Conservation (phyloP, 1,284 basidiomycete genomes). For the Psilocybe mexicana region DNA sequence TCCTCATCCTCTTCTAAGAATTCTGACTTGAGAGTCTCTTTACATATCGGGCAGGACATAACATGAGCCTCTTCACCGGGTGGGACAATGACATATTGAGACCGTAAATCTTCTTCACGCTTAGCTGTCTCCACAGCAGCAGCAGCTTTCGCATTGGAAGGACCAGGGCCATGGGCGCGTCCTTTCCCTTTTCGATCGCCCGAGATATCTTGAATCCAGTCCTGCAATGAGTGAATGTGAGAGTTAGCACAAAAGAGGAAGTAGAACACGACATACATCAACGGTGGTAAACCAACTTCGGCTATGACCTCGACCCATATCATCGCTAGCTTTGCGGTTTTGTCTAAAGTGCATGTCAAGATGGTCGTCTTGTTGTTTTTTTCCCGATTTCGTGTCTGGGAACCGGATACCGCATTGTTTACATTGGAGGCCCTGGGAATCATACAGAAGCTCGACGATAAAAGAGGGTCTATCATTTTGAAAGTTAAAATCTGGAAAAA, state of each 20-base stretch:
- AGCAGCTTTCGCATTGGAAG: slow-evolving; percentile 54
- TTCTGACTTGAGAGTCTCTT: slow-evolving; percentile 91
- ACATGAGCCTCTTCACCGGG: slow-evolving; percentile 79
- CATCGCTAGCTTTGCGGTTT: slow-evolving; percentile 88
- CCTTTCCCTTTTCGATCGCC: slow-evolving; percentile 66
- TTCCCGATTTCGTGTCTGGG: slow-evolving; percentile 68
- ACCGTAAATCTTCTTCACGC: slow-evolving; percentile 72
- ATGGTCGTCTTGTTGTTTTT: slow-evolving; percentile 83
- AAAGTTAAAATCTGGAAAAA: background rate
- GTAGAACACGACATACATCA: slow-evolving; percentile 62
- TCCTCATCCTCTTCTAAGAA: slow-evolving; percentile 97
- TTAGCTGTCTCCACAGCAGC: slow-evolving; percentile 70
- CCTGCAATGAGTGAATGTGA: slow-evolving; percentile 44
- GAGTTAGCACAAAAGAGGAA: slow-evolving; percentile 1
- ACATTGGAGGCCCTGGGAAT: slow-evolving; percentile 81
- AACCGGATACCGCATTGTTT: slow-evolving; percentile 94
- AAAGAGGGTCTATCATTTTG: slow-evolving; percentile 52
- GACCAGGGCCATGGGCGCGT: slow-evolving; percentile 50
- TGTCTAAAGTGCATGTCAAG: slow-evolving; percentile 98
- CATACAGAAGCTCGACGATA: slow-evolving; percentile 70
- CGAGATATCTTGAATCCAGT: slow-evolving; percentile 78
- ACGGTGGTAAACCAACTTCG: slow-evolving; percentile 88
- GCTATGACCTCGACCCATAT: slow-evolving; percentile 83
- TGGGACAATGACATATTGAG: slow-evolving; percentile 86
- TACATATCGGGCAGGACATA: slow-evolving; percentile 94